phyloP scores from a whole-genome alignment of 177 flowering plant genomes.

The Vitis hybrid region DNA sequence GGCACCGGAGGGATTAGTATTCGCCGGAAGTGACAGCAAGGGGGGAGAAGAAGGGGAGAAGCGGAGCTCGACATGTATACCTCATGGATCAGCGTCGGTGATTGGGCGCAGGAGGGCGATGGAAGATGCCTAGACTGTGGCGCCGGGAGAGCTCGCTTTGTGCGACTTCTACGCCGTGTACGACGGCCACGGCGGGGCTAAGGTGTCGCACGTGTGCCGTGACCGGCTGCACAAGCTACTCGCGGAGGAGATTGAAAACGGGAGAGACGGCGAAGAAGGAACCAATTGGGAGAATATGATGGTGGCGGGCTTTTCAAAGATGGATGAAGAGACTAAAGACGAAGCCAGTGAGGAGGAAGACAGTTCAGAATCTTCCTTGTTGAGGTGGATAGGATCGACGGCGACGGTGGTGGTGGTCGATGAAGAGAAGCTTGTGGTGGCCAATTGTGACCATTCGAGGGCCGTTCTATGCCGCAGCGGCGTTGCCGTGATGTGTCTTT shows the following conservation, averaged over 20 bases:
- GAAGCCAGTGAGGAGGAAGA: constrained; percentile 8
- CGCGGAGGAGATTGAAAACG: constrained; percentile 23
- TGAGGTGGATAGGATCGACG: constrained; percentile 29
- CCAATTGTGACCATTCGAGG: constrained; percentile 50
- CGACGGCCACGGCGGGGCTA: constrained; percentile 50
- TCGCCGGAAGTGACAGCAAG: too few species aligned
- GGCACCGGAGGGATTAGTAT: too few species aligned
- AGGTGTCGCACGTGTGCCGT: constrained; percentile 32
- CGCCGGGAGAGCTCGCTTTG: neutral
- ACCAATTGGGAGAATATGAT: constrained; percentile 13
- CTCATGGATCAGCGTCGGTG: constrained; percentile 28
- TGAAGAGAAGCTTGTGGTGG: constrained; percentile 39
- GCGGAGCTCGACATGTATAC: constrained; percentile 3
- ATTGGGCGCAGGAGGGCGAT: constrained; percentile 42
- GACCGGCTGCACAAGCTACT: constrained; percentile 35
- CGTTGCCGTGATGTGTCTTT: constrained; percentile 22
- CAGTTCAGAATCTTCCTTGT: too few species aligned
- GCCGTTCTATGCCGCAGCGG: constrained; percentile 38
- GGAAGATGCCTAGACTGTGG: constrained; percentile 40
- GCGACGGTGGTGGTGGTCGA: constrained; percentile 39
- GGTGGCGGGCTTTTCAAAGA: constrained; percentile 29
- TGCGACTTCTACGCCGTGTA: constrained; percentile 38
- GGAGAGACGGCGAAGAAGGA: too few species aligned
- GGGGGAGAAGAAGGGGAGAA: too few species aligned
- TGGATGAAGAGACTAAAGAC: constrained; percentile 34